These are phyloP conservation scores for Adenanthera pavonina DNA, from an alignment of 306 rosid genomes.

Conservation along the genomic window DNA sequence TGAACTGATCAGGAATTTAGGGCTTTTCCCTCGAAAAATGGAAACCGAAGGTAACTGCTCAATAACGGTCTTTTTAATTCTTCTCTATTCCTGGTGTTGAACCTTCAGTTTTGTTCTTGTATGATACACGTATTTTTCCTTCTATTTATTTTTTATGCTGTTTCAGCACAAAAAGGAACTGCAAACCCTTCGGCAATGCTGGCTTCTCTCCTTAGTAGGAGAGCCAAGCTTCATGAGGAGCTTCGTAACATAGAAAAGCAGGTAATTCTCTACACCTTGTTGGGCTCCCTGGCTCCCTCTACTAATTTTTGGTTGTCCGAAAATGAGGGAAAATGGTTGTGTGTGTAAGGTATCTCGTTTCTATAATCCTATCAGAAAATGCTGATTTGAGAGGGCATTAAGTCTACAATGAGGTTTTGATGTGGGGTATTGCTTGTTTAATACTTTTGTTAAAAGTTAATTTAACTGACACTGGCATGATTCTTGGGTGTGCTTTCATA, in stretches of 20 bases:
- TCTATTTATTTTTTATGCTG: not conserved
- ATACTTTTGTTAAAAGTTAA: not conserved
- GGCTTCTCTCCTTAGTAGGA: conserved; percentile 72
- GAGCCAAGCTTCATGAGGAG: conserved; percentile 94
- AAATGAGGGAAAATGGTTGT: not conserved
- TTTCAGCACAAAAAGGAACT: conserved; percentile 73
- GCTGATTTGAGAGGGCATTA: not conserved
- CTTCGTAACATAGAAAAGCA: conserved; percentile 91
- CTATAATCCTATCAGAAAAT: not conserved
- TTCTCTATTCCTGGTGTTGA: not conserved
- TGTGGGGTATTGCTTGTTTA: not conserved
- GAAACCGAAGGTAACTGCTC: conserved; percentile 68
- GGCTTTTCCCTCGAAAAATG: conserved; percentile 55
- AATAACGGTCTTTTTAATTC: not conserved
- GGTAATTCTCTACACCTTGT: conserved; percentile 42
- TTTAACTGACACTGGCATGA: not conserved
- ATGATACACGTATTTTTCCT: not conserved
- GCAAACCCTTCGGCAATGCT: conserved; percentile 87
- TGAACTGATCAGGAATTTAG: conserved; percentile 32
- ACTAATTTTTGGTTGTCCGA: conserved; percentile 26
- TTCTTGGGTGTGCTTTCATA: not conserved
- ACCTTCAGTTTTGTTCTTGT: not conserved
- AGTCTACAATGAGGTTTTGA: not conserved
- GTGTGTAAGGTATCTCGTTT: not conserved
- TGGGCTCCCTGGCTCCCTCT: not conserved